Evolutionary conservation across 768 basidiomycete genomes (phyloP).

Genomic region (Royoungia palumana): DNA sequence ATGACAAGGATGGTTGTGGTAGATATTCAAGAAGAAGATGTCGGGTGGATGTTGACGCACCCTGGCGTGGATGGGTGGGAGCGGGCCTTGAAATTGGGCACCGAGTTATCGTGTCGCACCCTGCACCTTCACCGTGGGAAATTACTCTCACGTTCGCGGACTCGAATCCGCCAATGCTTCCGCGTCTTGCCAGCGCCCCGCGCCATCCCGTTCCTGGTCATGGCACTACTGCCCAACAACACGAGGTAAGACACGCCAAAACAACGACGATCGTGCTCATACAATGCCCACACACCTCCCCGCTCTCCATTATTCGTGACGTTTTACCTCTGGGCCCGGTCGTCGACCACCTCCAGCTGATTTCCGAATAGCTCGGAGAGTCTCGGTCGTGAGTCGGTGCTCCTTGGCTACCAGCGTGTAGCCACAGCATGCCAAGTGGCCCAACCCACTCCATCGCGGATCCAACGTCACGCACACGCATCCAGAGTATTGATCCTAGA

Average conservation of each 20-base stretch:
- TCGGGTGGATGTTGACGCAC: slow-evolving; percentile 12
- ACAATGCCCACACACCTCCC: too few relatives aligned
- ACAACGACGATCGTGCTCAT: too few relatives aligned
- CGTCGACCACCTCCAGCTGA: too few relatives aligned
- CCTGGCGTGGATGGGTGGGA: slow-evolving; percentile 37
- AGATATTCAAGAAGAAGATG: slow-evolving; percentile 31
- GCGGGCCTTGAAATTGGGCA: slow-evolving; percentile 40
- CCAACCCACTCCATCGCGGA: not conserved
- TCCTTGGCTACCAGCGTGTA: not conserved
- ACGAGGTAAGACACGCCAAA: slow-evolving; percentile 9
- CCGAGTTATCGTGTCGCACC: slow-evolving; percentile 38
- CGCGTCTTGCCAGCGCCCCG: slow-evolving; percentile 33
- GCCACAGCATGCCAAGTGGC: not conserved
- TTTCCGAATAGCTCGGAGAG: too few relatives aligned
- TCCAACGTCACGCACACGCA: not conserved
- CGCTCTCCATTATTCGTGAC: too few relatives aligned
- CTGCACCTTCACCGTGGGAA: slow-evolving; percentile 33
- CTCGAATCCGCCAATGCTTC: slow-evolving; percentile 31
- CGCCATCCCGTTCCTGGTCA: slow-evolving; percentile 15
- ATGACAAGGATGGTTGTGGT: slow-evolving; percentile 30
- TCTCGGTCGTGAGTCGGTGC: too few relatives aligned
- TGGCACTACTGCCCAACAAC: slow-evolving; percentile 9
- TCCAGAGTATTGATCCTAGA: not conserved
- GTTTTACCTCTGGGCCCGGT: too few relatives aligned
- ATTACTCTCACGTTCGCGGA: slow-evolving; percentile 30